These are phyloP conservation scores for Talinum fruticosum DNA, from an alignment of 148 eudicot genomes.

Conservation along the genomic window DNA sequence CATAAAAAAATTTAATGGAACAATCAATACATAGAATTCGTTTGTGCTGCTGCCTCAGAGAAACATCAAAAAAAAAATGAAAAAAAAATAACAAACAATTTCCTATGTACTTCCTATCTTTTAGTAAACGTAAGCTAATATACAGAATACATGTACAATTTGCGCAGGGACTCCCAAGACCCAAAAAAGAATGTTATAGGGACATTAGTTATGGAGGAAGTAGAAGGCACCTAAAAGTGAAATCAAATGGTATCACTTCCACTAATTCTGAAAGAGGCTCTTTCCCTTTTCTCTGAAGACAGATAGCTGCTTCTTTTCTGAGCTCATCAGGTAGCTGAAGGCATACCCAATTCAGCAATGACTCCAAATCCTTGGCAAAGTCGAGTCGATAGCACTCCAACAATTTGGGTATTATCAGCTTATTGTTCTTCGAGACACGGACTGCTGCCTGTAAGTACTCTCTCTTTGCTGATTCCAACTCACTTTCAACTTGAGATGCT, in stretches of 20 bases:
- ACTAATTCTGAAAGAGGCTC: constrained; percentile 44
- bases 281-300: constrained; percentile 41
- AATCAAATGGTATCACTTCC: constrained; percentile 64
- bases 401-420: constrained; percentile 69
- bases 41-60: not conserved
- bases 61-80: not conserved
- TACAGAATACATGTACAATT: not conserved
- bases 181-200: not conserved
- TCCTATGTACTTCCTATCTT: constrained; percentile 21
- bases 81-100: not conserved
- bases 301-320: constrained; percentile 42
- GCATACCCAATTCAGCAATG: constrained; percentile 89
- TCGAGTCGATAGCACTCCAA: constrained; percentile 82
- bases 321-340: constrained; percentile 70
- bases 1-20: constrained; percentile 1
- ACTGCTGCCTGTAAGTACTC: constrained; percentile 83
- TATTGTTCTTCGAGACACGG: constrained; percentile 44
- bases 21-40: constrained; percentile 9
- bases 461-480: constrained; percentile 74
- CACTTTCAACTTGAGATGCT: constrained; percentile 72
- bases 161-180: not conserved
- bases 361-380: constrained; percentile 73
- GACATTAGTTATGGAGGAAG: constrained; percentile 28
- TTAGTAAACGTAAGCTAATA: not conserved
- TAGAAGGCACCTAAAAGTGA: constrained; percentile 83